Percentiles rank a stretch among this genome's conserved stretches.
Evolutionary conservation across 2,329 filamentous ascomycete genomes (phyloP).

Genomic region (Colletotrichum chrysophilum): DNA sequence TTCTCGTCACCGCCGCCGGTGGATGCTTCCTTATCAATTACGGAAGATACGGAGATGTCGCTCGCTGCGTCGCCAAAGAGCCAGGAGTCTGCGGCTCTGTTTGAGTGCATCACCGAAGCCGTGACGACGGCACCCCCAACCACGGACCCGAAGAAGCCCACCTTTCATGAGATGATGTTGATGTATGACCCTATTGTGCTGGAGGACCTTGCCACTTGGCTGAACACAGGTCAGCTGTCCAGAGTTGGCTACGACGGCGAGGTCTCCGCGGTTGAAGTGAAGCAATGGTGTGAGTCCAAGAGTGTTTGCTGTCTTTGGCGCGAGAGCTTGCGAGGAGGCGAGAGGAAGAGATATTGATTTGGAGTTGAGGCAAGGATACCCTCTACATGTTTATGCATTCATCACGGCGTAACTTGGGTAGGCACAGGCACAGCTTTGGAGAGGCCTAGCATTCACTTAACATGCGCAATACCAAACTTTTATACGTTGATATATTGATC

Average conservation of each 20-base stretch:
- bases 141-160: slow-evolving; percentile 57
- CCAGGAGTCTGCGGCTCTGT: slow-evolving; percentile 49
- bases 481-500: background rate
- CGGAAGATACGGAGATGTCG: slow-evolving; percentile 51
- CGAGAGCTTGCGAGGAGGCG: slow-evolving; percentile 56
- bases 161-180: slow-evolving; percentile 92
- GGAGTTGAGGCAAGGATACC: slow-evolving; percentile 3
- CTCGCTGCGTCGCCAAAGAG: slow-evolving; percentile 39
- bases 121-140: slow-evolving; percentile 56
- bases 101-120: slow-evolving; percentile 59
- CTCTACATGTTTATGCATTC: background rate
- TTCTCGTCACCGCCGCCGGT: slow-evolving; percentile 49
- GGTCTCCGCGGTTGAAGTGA: slow-evolving; percentile 69
- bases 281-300: slow-evolving; percentile 88
- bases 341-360: slow-evolving; percentile 51
- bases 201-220: slow-evolving; percentile 83
- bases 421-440: background rate
- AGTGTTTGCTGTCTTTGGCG: slow-evolving; percentile 85
- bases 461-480: background rate
- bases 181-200: slow-evolving; percentile 91
- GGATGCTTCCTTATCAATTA: slow-evolving; percentile 48
- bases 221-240: slow-evolving; percentile 75
- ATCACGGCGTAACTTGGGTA: background rate
- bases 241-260: slow-evolving; percentile 70
- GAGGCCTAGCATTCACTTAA: background rate